Conservation (phyloP, 2,329 filamentous ascomycete species). For the Fusarium lyarnte region DNA sequence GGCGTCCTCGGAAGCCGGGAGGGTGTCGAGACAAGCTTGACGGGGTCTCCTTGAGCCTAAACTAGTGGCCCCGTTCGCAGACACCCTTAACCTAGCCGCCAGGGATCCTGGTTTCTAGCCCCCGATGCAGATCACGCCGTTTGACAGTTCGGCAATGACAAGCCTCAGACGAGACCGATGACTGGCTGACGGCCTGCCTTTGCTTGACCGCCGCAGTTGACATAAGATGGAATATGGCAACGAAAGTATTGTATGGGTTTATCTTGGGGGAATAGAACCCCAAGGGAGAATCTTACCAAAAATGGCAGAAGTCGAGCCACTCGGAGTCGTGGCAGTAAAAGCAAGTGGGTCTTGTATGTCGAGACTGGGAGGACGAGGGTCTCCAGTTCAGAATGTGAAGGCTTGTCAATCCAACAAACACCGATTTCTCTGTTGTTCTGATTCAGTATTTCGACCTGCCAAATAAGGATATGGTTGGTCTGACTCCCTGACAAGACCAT, state of each 20-base stretch:
- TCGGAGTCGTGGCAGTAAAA: neutral
- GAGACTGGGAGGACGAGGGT: neutral
- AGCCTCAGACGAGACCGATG: constrained; percentile 18
- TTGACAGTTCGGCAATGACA: constrained; percentile 44
- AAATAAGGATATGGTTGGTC: neutral
- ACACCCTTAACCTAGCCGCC: constrained; percentile 36
- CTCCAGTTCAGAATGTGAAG: neutral
- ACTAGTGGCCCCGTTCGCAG: constrained; percentile 35
- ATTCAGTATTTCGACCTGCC: neutral
- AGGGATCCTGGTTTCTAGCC: constrained; percentile 43
- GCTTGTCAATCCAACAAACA: neutral
- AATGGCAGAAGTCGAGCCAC: neutral
- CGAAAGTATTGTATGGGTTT: too few relatives aligned
- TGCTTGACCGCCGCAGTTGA: neutral
- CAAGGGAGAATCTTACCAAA: neutral
- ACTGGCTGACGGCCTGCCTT: constrained; percentile 15
- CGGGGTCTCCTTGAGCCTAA: constrained; percentile 37
- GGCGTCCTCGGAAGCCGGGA: constrained; percentile 24
- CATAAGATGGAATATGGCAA: neutral
- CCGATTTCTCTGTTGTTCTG: neutral
- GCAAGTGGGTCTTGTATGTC: neutral
- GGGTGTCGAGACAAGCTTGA: constrained; percentile 41
- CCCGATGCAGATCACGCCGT: constrained; percentile 46
- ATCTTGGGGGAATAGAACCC: neutral
- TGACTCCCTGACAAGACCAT: neutral